Conservation (phyloP, 1,139 yeast genomes). For the Wickerhamomyces sp. region DNA sequence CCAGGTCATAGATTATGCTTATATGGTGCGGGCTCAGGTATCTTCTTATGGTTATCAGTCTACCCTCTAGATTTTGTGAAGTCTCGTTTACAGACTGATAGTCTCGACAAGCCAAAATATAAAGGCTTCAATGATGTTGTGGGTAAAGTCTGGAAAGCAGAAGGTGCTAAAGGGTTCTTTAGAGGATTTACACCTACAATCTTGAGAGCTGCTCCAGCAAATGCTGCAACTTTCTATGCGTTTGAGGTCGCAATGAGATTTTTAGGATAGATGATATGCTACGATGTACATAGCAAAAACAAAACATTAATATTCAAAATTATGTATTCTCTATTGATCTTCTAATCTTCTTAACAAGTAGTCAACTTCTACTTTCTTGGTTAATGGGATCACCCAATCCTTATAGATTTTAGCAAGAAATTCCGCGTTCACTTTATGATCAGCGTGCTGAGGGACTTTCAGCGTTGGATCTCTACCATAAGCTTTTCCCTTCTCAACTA, state of each 20-base stretch:
- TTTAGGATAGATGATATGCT: slow-evolving; percentile 27
- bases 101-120: slow-evolving; percentile 43
- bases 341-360: slow-evolving; percentile 81
- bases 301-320: not conserved
- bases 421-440: slow-evolving; percentile 78
- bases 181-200: slow-evolving; percentile 89
- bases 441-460: slow-evolving; percentile 60
- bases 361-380: slow-evolving; percentile 92
- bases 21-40: slow-evolving; percentile 85
- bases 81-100: slow-evolving; percentile 83
- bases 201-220: slow-evolving; percentile 94
- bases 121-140: slow-evolving; percentile 45
- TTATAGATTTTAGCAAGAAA: slow-evolving; percentile 77
- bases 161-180: slow-evolving; percentile 74
- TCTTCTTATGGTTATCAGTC: slow-evolving; percentile 73
- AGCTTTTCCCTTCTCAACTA: slow-evolving; percentile 72
- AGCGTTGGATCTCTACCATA: slow-evolving; percentile 89
- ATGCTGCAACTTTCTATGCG: slow-evolving; percentile 92
- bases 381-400: slow-evolving; percentile 86
- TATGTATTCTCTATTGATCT: slow-evolving; percentile 34
- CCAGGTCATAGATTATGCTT: slow-evolving; percentile 83
- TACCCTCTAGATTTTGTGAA: slow-evolving; percentile 87
- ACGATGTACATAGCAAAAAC: not conserved
- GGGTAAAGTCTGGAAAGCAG: slow-evolving; percentile 43
- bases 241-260: slow-evolving; percentile 83